Evolutionary conservation across 805 yeast species (phyloP).

Genomic region (Pichia phayaonensis): DNA sequence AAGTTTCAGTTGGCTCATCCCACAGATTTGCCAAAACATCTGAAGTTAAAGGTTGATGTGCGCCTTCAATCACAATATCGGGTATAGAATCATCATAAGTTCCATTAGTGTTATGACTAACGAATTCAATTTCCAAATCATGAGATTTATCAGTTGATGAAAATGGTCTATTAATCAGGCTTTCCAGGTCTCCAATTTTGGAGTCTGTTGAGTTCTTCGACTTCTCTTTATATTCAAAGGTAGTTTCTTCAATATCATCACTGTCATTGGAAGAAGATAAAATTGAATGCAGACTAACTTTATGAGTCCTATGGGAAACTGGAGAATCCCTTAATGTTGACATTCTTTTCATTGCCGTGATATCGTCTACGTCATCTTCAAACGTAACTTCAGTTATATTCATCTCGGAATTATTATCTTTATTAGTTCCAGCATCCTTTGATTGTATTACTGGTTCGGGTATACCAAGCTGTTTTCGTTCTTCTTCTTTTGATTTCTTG

Average conservation of each 20-base stretch:
- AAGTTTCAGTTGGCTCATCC: background rate
- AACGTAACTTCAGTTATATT: conserved; percentile 3
- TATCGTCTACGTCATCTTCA: conserved; percentile 6
- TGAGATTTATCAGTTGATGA: conserved; percentile 21
- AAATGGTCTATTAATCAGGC: conserved; percentile 5
- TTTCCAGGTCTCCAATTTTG: conserved; percentile 1
- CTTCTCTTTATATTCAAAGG: conserved; percentile 7
- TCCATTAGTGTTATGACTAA: conserved; percentile 7
- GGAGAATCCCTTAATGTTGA: conserved; percentile 29
- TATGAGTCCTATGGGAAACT: conserved; percentile 14
- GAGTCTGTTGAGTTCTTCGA: background rate
- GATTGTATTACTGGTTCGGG: background rate
- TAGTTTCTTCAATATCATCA: conserved; percentile 6
- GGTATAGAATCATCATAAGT: conserved; percentile 4
- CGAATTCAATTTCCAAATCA: conserved; percentile 45
- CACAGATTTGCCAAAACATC: conserved; percentile 24
- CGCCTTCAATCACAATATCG: conserved; percentile 31
- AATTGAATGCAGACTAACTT: conserved; percentile 3
- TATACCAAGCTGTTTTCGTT: conserved; percentile 5
- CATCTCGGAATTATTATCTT: background rate
- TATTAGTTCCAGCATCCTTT: background rate
- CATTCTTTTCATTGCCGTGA: conserved; percentile 21
- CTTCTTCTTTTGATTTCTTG: conserved; percentile 9
- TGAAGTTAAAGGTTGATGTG: conserved; percentile 38
- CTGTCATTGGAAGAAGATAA: conserved; percentile 7